Conservation (phyloP, 2,329 filamentous ascomycete species). For the Epichloe gansuensis region DNA sequence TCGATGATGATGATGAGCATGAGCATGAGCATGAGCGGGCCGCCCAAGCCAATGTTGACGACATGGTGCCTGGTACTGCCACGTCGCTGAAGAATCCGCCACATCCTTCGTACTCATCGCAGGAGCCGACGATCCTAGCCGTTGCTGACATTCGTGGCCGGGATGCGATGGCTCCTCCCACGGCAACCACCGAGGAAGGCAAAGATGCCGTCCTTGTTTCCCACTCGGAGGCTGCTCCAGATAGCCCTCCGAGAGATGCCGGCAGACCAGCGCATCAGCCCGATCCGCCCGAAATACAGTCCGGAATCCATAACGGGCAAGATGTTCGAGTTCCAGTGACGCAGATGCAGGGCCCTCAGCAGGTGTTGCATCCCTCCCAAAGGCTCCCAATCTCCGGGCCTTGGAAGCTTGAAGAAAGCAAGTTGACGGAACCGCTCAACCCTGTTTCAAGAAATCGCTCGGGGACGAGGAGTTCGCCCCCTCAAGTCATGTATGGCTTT, state of each 20-base stretch:
- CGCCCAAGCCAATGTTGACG: no score
- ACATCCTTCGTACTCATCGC: neutral
- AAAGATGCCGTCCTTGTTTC: neutral
- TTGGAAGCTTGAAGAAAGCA: conserved; percentile 44
- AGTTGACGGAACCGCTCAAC: conserved; percentile 37
- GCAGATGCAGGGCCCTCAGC: neutral
- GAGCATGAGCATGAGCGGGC: neutral
- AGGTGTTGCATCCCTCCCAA: conserved; percentile 23
- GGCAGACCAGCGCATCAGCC: neutral
- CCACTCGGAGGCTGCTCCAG: neutral
- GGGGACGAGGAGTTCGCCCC: conserved; percentile 18
- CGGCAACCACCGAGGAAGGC: neutral
- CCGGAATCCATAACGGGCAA: neutral
- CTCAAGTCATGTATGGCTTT: conserved; percentile 24
- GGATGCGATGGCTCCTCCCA: neutral
- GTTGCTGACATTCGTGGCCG: neutral
- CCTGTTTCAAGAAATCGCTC: conserved; percentile 20
- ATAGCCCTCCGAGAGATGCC: neutral
- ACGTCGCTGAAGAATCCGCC: neutral
- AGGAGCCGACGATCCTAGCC: neutral
- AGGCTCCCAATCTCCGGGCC: conserved; percentile 29
- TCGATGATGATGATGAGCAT: conserved; percentile 20
- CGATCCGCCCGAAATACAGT: neutral
- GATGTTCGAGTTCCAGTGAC: neutral
- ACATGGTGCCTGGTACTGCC: neutral